Conservation (phyloP, 306 rosid genomes). For the Acmispon strigosus region DNA sequence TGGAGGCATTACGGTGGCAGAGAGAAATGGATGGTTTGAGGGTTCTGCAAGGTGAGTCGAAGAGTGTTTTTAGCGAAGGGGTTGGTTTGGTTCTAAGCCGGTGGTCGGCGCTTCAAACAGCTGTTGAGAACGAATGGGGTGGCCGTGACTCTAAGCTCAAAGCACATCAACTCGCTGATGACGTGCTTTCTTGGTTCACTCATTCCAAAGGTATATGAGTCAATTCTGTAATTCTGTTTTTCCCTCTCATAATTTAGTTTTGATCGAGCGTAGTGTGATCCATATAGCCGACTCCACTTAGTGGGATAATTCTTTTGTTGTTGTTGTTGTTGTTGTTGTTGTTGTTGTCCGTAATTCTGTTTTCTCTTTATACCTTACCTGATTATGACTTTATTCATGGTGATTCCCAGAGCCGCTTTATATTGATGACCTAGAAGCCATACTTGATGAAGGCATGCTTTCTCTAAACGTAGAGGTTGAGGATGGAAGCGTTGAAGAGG, state of each 20-base stretch:
- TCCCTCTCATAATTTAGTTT: too few relatives aligned
- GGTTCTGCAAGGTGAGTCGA: background rate
- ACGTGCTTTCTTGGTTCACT: constrained; percentile 44
- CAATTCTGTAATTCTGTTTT: background rate
- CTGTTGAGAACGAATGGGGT: constrained; percentile 76
- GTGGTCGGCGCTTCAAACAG: constrained; percentile 63
- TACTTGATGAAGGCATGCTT: constrained; percentile 41
- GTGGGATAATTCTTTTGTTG: too few relatives aligned
- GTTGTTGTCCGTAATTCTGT: too few relatives aligned
- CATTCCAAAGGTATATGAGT: constrained; percentile 33
- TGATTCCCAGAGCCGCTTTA: constrained; percentile 43
- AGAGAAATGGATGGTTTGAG: background rate
- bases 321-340: too few relatives aligned
- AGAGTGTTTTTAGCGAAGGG: constrained; percentile 42
- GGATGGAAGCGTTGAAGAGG: constrained; percentile 73
- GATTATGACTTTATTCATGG: background rate
- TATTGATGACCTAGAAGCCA: constrained; percentile 62
- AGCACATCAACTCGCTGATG: constrained; percentile 33
- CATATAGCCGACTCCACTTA: too few relatives aligned
- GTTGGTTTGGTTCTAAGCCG: constrained; percentile 33
- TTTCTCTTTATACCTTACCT: background rate
- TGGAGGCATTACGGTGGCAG: too few relatives aligned
- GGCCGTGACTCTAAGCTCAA: constrained; percentile 57
- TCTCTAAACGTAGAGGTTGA: constrained; percentile 49
- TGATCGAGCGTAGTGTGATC: too few relatives aligned